Evolutionary conservation across 148 eudicot species (phyloP), one percentile per base, ranked within the genome.

Genomic region (Rhododendron kiyosumense): DNA sequence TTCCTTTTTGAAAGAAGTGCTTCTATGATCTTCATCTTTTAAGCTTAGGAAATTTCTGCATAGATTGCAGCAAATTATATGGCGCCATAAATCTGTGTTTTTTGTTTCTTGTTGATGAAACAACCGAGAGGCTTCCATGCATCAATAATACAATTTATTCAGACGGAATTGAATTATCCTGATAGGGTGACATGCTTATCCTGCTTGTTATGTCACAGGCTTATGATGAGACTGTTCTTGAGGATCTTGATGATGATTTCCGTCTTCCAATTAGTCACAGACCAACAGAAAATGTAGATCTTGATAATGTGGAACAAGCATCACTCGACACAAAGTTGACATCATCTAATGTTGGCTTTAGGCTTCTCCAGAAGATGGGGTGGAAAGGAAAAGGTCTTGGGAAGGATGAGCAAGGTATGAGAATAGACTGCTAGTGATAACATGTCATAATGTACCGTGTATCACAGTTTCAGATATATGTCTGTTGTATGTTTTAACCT

Each of bases 351-450:
- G 82, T 94, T 82, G 99, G 99, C 48, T 96, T 92, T 87, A 92
- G 91, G 92, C 97, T 96, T 89, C 97, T 96, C 48, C 98, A 95
- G 87, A 96, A 96, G 89, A 95, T 96, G 98, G 99, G 99, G 54
- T 96, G 99, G 99, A 96, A 95, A 90, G 99, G 99, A 45, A 94
- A 94, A 86, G 99, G 99, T 9, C 96, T 96, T 77, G 99, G 99
- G 82, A 96, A 93, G 85, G 88, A 96, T 88, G 99, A 96, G 88
- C 99, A 96, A 91, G 97, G 98, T 96, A 91, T 51, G 86, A 88
- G 38, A 26, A 41, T 67, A n/a, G 34, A 74, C 10, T 79, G 73
- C 22, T 65, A 84, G 15, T 54, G 69, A 54, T 81, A 81, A 54
- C 49, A 54, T 20, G 38, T 86, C 17, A 61, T 26, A 24, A 51